These are phyloP conservation scores for Arctium minus DNA, from an alignment of 129 eudicot genomes.

Conservation along the genomic window DNA sequence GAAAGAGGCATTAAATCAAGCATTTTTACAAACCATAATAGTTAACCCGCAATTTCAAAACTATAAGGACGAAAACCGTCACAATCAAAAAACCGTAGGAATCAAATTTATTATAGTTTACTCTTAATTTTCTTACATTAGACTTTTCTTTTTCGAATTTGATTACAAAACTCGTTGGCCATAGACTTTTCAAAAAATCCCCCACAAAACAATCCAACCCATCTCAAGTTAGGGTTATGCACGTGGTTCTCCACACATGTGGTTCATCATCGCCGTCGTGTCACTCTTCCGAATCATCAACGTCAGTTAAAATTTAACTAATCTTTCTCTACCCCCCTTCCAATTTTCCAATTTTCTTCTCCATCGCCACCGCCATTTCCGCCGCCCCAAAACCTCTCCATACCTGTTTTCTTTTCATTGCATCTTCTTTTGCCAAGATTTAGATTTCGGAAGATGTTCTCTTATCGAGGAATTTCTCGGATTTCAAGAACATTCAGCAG, in stretches of 20 bases:
- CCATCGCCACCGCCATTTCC: conserved; percentile 25
- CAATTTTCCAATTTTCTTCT: neutral
- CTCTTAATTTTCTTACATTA: neutral
- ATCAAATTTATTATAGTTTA: neutral
- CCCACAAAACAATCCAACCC: neutral
- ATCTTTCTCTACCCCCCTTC: neutral
- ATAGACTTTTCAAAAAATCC: neutral
- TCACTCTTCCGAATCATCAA: neutral
- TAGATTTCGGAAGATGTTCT: conserved; percentile 27
- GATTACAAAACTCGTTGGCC: neutral
- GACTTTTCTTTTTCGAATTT: neutral
- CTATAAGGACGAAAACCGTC: neutral
- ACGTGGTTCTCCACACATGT: conserved; percentile 20
- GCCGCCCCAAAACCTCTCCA: neutral
- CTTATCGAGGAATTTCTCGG: conserved; percentile 43
- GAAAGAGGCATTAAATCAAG: neutral
- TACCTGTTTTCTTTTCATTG: neutral
- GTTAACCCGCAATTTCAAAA: neutral
- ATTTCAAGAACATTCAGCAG: conserved; percentile 31
- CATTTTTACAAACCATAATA: neutral
- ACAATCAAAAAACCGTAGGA: neutral
- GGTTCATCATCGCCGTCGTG: conserved; percentile 36
- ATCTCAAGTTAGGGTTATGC: conserved; percentile 22
- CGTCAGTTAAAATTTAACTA: conserved; percentile 14
- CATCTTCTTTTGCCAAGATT: neutral